Percentiles rank a stretch among this genome's conserved stretches.
phyloP scores from a whole-genome alignment of 345 rosid genomes.

The Arabis alpina region DNA sequence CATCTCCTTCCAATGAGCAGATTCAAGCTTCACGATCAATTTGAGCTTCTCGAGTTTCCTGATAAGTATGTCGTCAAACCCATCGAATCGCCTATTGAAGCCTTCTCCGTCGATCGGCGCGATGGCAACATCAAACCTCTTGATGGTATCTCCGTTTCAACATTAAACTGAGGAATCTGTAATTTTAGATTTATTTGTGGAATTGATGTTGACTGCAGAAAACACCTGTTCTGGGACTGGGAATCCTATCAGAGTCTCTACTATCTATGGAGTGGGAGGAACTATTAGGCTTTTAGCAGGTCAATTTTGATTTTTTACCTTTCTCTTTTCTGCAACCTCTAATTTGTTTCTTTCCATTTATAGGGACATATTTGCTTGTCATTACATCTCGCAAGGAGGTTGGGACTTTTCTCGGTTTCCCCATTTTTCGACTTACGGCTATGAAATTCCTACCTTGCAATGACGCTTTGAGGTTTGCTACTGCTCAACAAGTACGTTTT shows the following conservation, averaged over 20 bases:
- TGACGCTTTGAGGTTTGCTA: constrained; percentile 65
- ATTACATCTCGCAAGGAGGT: constrained; percentile 76
- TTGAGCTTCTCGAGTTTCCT: constrained; percentile 75
- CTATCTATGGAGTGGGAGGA: constrained; percentile 83
- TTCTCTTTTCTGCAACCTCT: not conserved
- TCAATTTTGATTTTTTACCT: constrained; percentile 35
- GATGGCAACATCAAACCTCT: constrained; percentile 69
- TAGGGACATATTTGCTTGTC: constrained; percentile 75
- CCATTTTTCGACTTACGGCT: constrained; percentile 64
- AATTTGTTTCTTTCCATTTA: constrained; percentile 32
- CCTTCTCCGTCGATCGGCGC: constrained; percentile 74
- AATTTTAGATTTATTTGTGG: not conserved
- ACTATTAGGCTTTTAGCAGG: constrained; percentile 89
- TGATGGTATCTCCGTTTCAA: constrained; percentile 45
- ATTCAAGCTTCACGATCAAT: constrained; percentile 71
- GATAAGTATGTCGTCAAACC: constrained; percentile 78
- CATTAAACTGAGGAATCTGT: not conserved
- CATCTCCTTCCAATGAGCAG: constrained; percentile 44
- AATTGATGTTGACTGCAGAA: constrained; percentile 43
- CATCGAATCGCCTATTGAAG: constrained; percentile 57
- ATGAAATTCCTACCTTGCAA: constrained; percentile 87
- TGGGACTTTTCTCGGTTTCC: constrained; percentile 73
- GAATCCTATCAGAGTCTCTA: constrained; percentile 54
- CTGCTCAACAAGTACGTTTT: constrained; percentile 71
- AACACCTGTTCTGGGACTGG: constrained; percentile 49